A percentile compares a stretch with the other conserved stretches of the same genome.
Conservation (phyloP, 106 monocot species). For the Ottelia alismoides region DNA sequence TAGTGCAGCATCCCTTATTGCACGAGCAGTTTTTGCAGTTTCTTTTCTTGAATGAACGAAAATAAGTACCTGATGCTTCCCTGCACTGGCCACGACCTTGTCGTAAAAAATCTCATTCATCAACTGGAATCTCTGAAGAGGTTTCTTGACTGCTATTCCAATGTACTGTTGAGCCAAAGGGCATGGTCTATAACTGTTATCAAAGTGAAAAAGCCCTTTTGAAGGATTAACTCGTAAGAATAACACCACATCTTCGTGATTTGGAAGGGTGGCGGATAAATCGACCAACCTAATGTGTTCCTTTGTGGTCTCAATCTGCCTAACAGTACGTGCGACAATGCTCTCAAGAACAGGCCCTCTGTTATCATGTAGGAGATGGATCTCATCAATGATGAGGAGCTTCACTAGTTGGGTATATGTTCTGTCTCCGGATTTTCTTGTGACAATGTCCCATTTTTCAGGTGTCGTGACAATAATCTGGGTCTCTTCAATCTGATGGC, state of each 20-base stretch:
- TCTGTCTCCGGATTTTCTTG: slow-evolving; percentile 82
- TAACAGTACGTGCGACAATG: slow-evolving; percentile 86
- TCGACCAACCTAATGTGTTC: slow-evolving; percentile 75
- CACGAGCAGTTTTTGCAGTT: slow-evolving; percentile 96
- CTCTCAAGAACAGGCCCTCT: slow-evolving; percentile 92
- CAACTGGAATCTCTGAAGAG: slow-evolving; percentile 93
- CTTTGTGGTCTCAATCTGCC: slow-evolving; percentile 77
- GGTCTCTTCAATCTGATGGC: slow-evolving; percentile 95
- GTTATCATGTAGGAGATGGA: slow-evolving; percentile 91
- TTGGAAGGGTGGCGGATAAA: slow-evolving; percentile 90
- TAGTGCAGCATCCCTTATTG: slow-evolving; percentile 79
- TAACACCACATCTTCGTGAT: slow-evolving; percentile 93
- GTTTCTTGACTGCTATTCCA: slow-evolving; percentile 92
- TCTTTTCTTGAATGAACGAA: slow-evolving; percentile 99
- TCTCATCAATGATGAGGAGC: slow-evolving; percentile 88
- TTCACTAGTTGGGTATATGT: slow-evolving; percentile 84
- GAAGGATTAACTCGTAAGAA: slow-evolving; percentile 64
- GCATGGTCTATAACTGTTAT: slow-evolving; percentile 93
- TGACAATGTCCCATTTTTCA: slow-evolving; percentile 96
- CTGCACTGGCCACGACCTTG: slow-evolving; percentile 77
- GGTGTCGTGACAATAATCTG: slow-evolving; percentile 98
- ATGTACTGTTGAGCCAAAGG: slow-evolving; percentile 95
- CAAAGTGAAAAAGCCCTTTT: slow-evolving; percentile 79
- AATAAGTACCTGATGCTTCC: slow-evolving; percentile 95
- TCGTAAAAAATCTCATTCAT: slow-evolving; percentile 99